These are phyloP conservation scores for Ceratobasidium sp. DNA, from an alignment of 1,284 basidiomycete genomes.

Conservation along the genomic window DNA sequence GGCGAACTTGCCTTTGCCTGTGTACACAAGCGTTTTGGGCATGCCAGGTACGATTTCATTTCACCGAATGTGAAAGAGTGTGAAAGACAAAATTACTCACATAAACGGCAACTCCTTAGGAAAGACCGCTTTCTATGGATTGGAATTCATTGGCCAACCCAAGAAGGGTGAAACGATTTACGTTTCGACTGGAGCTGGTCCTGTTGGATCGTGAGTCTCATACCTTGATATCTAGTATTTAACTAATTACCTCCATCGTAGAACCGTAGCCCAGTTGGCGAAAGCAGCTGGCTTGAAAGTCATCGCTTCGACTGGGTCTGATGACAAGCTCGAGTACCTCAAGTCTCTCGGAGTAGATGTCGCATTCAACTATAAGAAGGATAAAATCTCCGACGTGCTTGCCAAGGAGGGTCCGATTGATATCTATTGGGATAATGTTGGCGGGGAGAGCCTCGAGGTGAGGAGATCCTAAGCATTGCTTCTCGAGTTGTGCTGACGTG, in stretches of 20 bases:
- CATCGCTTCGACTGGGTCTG: conserved; percentile 78
- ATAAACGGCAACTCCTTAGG: conserved; percentile 52
- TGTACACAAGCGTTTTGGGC: conserved; percentile 66
- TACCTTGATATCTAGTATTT: not conserved
- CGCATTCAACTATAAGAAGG: conserved; percentile 80
- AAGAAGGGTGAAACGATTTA: conserved; percentile 69
- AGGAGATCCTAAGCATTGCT: not conserved
- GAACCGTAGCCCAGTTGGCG: conserved; percentile 70
- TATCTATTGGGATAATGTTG: conserved; percentile 66
- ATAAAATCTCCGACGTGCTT: conserved; percentile 66
- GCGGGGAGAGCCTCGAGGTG: conserved; percentile 53
- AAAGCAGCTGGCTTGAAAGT: conserved; percentile 75
- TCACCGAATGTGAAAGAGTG: not conserved
- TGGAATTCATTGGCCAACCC: conserved; percentile 55
- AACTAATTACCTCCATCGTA: conserved; percentile 10
- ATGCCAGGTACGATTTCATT: conserved; percentile 56
- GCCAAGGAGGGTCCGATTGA: conserved; percentile 70
- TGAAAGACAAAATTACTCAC: no score
- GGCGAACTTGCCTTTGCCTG: conserved; percentile 61
- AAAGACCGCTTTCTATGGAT: conserved; percentile 58
- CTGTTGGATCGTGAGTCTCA: conserved; percentile 61
- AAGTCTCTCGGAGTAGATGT: conserved; percentile 75
- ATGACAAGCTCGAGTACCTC: conserved; percentile 76
- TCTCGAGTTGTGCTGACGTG: conserved; percentile 1
- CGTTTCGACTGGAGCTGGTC: conserved; percentile 68